Evolutionary conservation across 306 rosid genomes (phyloP).

Genomic region (Dryas alaskensis): DNA sequence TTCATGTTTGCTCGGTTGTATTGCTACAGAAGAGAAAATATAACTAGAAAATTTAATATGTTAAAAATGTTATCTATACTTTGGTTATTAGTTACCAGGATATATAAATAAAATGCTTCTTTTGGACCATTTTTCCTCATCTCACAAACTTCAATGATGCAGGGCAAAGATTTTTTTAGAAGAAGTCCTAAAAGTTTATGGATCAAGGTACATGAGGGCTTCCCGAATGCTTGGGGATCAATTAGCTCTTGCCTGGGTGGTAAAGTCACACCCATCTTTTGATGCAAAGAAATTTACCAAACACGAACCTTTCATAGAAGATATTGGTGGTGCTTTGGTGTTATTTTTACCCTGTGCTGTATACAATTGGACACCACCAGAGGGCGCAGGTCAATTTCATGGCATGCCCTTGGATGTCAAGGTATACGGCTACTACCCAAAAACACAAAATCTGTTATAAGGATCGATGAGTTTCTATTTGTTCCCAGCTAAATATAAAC

Average conservation of each 20-base stretch:
- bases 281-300: conserved; percentile 56
- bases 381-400: conserved; percentile 97
- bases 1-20: conserved; percentile 15
- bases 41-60: not conserved
- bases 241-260: conserved; percentile 92
- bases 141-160: conserved; percentile 17
- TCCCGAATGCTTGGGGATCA: conserved; percentile 98
- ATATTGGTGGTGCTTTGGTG: conserved; percentile 55
- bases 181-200: conserved; percentile 63
- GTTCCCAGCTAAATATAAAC: not conserved
- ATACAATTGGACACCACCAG: conserved; percentile 98
- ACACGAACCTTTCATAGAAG: conserved; percentile 55
- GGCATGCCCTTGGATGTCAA: conserved; percentile 92
- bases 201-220: conserved; percentile 60
- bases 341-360: conserved; percentile 74
- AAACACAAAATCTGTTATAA: not conserved
- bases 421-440: conserved; percentile 39
- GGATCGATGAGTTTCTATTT: not conserved
- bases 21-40: not conserved
- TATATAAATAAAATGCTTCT: not conserved
- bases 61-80: not conserved
- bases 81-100: not conserved
- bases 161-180: conserved; percentile 79
- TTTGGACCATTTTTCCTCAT: not conserved
- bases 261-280: conserved; percentile 68